Evolutionary conservation across 495 filamentous ascomycete genomes (phyloP).

Genomic region (Penicillium chermesinum): DNA sequence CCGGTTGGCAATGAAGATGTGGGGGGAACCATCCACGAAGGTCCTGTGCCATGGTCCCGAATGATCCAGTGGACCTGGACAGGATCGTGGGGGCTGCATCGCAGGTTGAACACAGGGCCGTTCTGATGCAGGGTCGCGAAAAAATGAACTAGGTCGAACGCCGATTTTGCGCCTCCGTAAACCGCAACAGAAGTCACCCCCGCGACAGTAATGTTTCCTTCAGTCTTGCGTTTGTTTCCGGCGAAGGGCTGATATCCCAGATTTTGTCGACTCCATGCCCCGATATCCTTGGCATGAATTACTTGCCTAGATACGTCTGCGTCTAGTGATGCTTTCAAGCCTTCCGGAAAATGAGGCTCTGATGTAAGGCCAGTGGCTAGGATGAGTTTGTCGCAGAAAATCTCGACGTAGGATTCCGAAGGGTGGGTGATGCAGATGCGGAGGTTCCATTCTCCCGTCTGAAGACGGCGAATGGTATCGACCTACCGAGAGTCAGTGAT

Average conservation of each 20-base stretch:
- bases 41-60: slow-evolving; percentile 50
- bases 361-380: slow-evolving; percentile 62
- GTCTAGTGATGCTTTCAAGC: not conserved
- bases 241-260: slow-evolving; percentile 23
- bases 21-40: slow-evolving; percentile 22
- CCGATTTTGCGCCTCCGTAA: slow-evolving; percentile 64
- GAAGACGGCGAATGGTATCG: slow-evolving; percentile 18
- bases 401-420: slow-evolving; percentile 1
- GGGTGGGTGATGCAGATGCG: slow-evolving; percentile 4
- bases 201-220: not conserved
- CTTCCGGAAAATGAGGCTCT: slow-evolving; percentile 44
- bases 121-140: slow-evolving; percentile 45
- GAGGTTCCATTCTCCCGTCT: slow-evolving; percentile 24
- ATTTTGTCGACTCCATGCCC: slow-evolving; percentile 27
- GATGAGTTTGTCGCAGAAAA: slow-evolving; percentile 56
- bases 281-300: slow-evolving; percentile 37
- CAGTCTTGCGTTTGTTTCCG: not conserved
- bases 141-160: slow-evolving; percentile 64
- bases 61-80: slow-evolving; percentile 66
- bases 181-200: slow-evolving; percentile 43
- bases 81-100: slow-evolving; percentile 32
- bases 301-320: slow-evolving; percentile 34
- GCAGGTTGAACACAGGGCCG: slow-evolving; percentile 8
- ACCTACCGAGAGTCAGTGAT: slow-evolving; percentile 16
- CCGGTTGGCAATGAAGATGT: slow-evolving; percentile 38